Evolutionary conservation across 2,329 filamentous ascomycete genomes (phyloP), one percentile per base, ranked within the genome.

Genomic region (Fusarium coffeatum): DNA sequence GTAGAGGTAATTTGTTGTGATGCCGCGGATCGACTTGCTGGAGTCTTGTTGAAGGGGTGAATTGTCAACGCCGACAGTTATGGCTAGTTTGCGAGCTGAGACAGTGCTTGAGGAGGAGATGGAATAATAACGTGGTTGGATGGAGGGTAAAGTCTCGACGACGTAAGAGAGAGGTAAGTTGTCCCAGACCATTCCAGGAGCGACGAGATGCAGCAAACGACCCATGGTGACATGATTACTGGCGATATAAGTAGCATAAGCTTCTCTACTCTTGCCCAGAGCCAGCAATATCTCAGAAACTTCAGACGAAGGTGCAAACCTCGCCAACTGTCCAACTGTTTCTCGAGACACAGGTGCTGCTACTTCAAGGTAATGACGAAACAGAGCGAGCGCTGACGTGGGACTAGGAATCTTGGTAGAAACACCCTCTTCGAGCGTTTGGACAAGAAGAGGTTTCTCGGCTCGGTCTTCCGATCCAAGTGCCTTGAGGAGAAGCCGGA

Each of bases 111-210:
- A 89, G 1, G 86, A 89, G 0, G 87, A 89, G 62, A 90, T 89
- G 9, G 85, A 88, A 76, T 90, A 90, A 65, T 88, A 87, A 6
- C 88, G 86, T 12, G 88, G 81, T 15, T 86, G 66, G 11, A 73
- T 46, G 0, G 83, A 82, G 2, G 86, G 85, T 1, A 90, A 82
- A 73, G 86, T 86, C 53, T 85, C 82, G 9, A 91, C 79, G 74
- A 89, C 87, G 49, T 85, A 82, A 2, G 83, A 81, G 7, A 91
- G 80, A 0, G 76, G 74, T 9, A 78, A 27, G 2, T 66, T 53
- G 3, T 59, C 50, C 75, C 76, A 78, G 8, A 63, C 25, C 7
- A 23, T 20, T 11, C 63, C 69, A n/a, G 59, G 62, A 8, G 60
- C 69, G 3, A 62, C 58, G 1, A 73, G 48, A 7, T 61, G 45